Conservation (phyloP, 345 rosid genomes). For the Brassica juncea region DNA sequence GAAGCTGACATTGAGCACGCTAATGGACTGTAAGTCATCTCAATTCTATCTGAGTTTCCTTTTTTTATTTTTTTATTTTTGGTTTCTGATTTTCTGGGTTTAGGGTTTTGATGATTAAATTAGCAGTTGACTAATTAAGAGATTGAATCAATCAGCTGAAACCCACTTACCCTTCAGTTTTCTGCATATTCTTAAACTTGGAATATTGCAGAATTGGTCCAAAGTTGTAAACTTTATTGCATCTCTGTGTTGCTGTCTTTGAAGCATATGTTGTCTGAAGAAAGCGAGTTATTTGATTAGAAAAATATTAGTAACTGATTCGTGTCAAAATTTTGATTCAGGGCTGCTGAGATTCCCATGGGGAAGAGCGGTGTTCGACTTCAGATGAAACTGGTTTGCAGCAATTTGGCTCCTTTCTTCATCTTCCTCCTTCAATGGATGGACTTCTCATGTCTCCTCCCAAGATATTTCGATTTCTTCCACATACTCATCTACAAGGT, state of each 20-base stretch:
- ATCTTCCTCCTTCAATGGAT: constrained; percentile 81
- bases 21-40: constrained; percentile 70
- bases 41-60: constrained; percentile 16
- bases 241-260: background rate
- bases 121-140: background rate
- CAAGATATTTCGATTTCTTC: constrained; percentile 80
- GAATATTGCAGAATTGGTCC: constrained; percentile 6
- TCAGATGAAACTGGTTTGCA: constrained; percentile 86
- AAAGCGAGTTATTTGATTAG: background rate
- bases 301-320: constrained; percentile 14
- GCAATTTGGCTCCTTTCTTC: constrained; percentile 80
- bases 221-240: background rate
- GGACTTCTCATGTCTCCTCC: constrained; percentile 84
- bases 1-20: constrained; percentile 92
- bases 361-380: constrained; percentile 70
- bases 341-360: constrained; percentile 89
- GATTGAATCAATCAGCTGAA: background rate
- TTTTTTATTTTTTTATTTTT: background rate
- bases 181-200: background rate
- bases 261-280: background rate
- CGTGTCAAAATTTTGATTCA: constrained; percentile 27
- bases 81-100: constrained; percentile 20
- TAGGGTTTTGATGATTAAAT: constrained; percentile 10
- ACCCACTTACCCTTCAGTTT: constrained; percentile 1
- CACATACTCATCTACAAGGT: constrained; percentile 88